A percentile compares a stretch with the other conserved stretches of the same genome.
These are phyloP conservation scores for Penicillium sp. DNA, from an alignment of 2,329 filamentous ascomycete species.

Conservation along the genomic window DNA sequence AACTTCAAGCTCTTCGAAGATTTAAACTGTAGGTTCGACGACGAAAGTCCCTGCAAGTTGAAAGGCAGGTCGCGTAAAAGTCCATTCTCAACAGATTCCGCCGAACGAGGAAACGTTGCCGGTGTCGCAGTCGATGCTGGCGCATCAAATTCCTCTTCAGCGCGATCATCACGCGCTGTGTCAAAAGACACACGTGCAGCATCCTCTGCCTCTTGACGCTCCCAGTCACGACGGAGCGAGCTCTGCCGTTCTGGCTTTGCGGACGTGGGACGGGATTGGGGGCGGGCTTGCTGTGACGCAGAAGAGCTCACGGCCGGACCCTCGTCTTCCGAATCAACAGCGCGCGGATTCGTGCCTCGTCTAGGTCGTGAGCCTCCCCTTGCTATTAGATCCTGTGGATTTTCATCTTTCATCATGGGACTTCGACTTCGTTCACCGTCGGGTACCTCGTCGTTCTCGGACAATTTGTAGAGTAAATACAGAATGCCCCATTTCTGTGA, in stretches of 20 bases:
- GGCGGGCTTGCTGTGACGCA: constrained; percentile 34
- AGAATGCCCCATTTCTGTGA: constrained; percentile 97
- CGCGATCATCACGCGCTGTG: constrained; percentile 22
- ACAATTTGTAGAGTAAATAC: constrained; percentile 81
- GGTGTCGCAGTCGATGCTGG: constrained; percentile 20
- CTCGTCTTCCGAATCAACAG: constrained; percentile 32
- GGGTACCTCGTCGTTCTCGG: constrained; percentile 42
- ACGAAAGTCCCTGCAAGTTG: constrained; percentile 87
- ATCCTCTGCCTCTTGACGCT: constrained; percentile 22
- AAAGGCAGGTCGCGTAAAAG: constrained; percentile 82
- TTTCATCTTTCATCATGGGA: constrained; percentile 40
- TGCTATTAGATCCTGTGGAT: constrained; percentile 39
- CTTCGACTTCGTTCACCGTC: constrained; percentile 34
- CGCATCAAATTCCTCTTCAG: constrained; percentile 18
- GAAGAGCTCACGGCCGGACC: constrained; percentile 42
- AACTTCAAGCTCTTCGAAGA: constrained; percentile 69
- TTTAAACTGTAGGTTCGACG: constrained; percentile 75
- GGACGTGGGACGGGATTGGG: constrained; percentile 1
- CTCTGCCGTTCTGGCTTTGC: constrained; percentile 25
- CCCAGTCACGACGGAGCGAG: constrained; percentile 23
- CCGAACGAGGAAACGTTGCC: constrained; percentile 42
- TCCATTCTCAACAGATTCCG: constrained; percentile 62
- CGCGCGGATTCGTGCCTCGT: constrained; percentile 18
- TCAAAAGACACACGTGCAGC: constrained; percentile 17
- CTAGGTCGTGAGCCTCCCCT: constrained; percentile 21